Evolutionary conservation across 1,139 yeast genomes (phyloP), one percentile per base, ranked within the genome.

Genomic region (Yueomyces sp.): DNA sequence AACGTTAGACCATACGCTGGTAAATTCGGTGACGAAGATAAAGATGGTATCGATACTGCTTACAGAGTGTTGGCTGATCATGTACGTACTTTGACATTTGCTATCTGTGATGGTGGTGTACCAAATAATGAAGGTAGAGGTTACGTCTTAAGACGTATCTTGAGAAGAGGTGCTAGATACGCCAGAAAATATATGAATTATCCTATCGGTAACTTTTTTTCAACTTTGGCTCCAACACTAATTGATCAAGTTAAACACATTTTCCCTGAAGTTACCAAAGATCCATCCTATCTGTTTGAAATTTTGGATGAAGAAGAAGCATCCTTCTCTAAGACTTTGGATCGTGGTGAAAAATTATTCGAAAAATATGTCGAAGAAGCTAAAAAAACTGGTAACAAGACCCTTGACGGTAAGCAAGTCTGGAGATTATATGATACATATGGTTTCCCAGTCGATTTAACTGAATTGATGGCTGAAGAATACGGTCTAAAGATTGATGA

Each of bases 91-190:
- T 73, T 93, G 60, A 85, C 95, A 3, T 85, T 91, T 65, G 97
- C 99, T 43, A 75, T 91, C 50, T 84, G 95, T 41, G 99, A 91
- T 64, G 99, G 99, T 56, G 98, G 98, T 57, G 96, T 93, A 45
- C 99, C 99, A 58, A 91, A 91, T 67, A 91, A 89, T 60, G 98
- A 91, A 63, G 99, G 99, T 56, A 82, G 98, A 68, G 99, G 99
- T 54, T 91, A 91, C 59, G 99, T 91, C 36, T 70, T 91, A 60
- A 81, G 99, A 70, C 82, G 99, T 69, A 87, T 91, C 55, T 73
- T 91, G 59, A 83, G 99, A 72, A 82, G 99, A 71, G 99, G 98
- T 57, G 85, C 96, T 39, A 84, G 98, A 66, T 91, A 85, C 58
- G 97, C 83, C 40, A 83, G 97, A 66, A 91, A 91, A 69, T 87